phyloP scores from a whole-genome alignment of 495 filamentous ascomycete genomes.

The Aspergillus panamensis region DNA sequence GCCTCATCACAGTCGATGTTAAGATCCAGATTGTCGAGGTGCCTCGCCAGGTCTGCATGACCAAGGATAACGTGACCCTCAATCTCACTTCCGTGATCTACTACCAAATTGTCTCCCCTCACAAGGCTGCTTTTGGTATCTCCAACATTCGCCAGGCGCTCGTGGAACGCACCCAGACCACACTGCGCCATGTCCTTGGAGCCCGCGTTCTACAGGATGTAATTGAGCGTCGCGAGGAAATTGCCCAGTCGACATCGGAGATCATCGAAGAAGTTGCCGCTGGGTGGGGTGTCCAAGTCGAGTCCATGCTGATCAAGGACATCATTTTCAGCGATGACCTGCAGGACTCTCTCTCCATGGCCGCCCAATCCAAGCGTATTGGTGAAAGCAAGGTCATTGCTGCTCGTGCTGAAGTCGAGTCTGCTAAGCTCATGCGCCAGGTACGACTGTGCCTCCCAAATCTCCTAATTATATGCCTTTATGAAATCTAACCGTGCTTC shows the following conservation, averaged over 20 bases:
- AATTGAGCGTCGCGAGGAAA: slow-evolving; percentile 97
- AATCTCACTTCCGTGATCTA: slow-evolving; percentile 97
- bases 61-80: slow-evolving; percentile 96
- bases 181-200: slow-evolving; percentile 93
- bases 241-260: slow-evolving; percentile 88
- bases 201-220: slow-evolving; percentile 97
- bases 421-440: slow-evolving; percentile 95
- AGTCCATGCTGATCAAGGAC: slow-evolving; percentile 99
- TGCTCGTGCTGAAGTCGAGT: slow-evolving; percentile 94
- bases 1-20: slow-evolving; percentile 87
- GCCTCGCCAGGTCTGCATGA: slow-evolving; percentile 97
- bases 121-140: slow-evolving; percentile 98
- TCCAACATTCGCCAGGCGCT: slow-evolving; percentile 90
- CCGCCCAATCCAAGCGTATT: slow-evolving; percentile 98
- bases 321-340: slow-evolving; percentile 96
- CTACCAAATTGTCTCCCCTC: slow-evolving; percentile 93
- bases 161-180: slow-evolving; percentile 96
- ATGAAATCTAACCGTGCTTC: background rate
- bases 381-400: slow-evolving; percentile 98
- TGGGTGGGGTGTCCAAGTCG: slow-evolving; percentile 94
- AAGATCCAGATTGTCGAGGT: slow-evolving; percentile 99
- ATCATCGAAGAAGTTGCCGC: slow-evolving; percentile 95
- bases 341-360: slow-evolving; percentile 98
- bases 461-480: background rate
- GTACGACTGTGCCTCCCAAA: slow-evolving; percentile 13